Evolutionary conservation across 345 rosid species (phyloP).

Genomic region (Boechera stricta): DNA sequence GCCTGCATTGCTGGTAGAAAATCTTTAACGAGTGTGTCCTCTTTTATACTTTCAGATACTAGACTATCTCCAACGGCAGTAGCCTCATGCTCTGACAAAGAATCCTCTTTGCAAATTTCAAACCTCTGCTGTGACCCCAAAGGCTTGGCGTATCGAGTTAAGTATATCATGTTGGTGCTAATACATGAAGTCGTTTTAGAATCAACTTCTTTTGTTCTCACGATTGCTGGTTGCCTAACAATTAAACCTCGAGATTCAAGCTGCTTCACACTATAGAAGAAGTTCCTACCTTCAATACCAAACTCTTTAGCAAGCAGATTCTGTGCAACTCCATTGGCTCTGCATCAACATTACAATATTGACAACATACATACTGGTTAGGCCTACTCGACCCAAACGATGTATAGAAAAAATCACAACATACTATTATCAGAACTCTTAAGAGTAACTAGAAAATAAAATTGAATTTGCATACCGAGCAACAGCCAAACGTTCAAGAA

Average conservation of each 20-base stretch:
- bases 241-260: slow-evolving; percentile 81
- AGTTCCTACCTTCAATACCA: slow-evolving; percentile 69
- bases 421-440: not conserved
- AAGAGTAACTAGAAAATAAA: not conserved
- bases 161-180: slow-evolving; percentile 64
- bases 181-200: slow-evolving; percentile 59
- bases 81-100: slow-evolving; percentile 42
- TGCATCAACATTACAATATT: slow-evolving; percentile 31
- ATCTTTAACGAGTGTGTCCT: slow-evolving; percentile 75
- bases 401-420: no score
- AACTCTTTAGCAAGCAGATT: slow-evolving; percentile 80
- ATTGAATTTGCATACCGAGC: slow-evolving; percentile 49
- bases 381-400: no score
- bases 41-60: slow-evolving; percentile 48
- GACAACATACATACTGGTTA: no score
- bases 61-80: slow-evolving; percentile 47
- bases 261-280: slow-evolving; percentile 66
- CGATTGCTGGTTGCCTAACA: slow-evolving; percentile 72
- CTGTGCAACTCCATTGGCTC: slow-evolving; percentile 77
- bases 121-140: slow-evolving; percentile 72
- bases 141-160: slow-evolving; percentile 76
- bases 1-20: slow-evolving; percentile 83
- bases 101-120: slow-evolving; percentile 70
- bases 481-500: slow-evolving; percentile 66
- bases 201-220: slow-evolving; percentile 73